A percentile compares a stretch with the other conserved stretches of the same genome.
phyloP scores from a whole-genome alignment of 139 green algal species.

The Pleodorina starrii region DNA sequence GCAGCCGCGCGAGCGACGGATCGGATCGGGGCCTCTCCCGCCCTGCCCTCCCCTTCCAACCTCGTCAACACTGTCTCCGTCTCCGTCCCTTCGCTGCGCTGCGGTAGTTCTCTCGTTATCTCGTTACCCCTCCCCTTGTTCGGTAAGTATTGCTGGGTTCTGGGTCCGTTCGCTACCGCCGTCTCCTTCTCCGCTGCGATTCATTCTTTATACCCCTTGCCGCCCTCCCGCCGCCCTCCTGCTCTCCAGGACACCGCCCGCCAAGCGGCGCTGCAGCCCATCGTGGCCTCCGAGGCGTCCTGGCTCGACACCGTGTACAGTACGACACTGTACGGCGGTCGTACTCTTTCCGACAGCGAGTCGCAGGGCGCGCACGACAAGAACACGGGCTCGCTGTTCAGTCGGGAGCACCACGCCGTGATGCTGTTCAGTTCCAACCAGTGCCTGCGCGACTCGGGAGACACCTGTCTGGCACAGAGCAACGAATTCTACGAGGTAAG shows the following conservation, averaged over 20 bases:
- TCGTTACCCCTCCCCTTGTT: too few species aligned
- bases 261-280: not conserved
- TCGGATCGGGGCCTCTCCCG: too few species aligned
- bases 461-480: not conserved
- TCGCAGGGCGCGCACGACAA: slow-evolving; percentile 1
- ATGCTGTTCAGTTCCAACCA: slow-evolving; percentile 18
- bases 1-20: too few species aligned
- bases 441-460: not conserved
- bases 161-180: too few species aligned
- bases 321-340: slow-evolving; percentile 45
- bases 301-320: slow-evolving; percentile 46
- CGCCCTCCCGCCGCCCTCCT: too few species aligned
- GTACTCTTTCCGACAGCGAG: not conserved
- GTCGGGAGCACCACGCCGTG: not conserved
- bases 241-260: not conserved
- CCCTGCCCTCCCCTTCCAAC: too few species aligned
- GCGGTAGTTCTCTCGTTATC: too few species aligned
- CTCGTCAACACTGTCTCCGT: too few species aligned
- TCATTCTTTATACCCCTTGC: too few species aligned
- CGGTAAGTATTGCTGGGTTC: too few species aligned
- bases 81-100: too few species aligned
- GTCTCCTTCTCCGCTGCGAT: too few species aligned
- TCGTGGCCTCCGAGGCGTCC: slow-evolving; percentile 34
- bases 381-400: slow-evolving; percentile 36
- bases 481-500: slow-evolving; percentile 38